phyloP scores from a whole-genome alignment of 2,329 filamentous ascomycete genomes.

The Acrodontium crateriforme region DNA sequence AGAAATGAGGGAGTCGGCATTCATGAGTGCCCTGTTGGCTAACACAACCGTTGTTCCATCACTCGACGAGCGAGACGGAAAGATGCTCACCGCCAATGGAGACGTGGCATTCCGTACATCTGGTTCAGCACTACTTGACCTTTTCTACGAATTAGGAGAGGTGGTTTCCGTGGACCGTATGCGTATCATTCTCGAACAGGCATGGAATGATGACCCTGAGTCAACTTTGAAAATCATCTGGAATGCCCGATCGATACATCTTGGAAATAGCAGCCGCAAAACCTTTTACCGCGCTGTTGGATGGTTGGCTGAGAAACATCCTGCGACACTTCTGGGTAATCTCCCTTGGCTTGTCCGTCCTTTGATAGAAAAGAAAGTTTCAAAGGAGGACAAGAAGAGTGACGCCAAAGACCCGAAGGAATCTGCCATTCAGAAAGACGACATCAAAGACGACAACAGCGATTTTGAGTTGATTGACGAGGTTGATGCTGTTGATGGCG shows the following conservation, averaged over 20 bases:
- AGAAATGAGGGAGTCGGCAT: constrained; percentile 2
- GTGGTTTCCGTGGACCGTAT: constrained; percentile 26
- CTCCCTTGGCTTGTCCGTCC: constrained; percentile 43
- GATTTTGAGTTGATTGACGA: constrained; percentile 14
- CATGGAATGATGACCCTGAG: constrained; percentile 37
- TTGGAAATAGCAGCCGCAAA: constrained; percentile 39
- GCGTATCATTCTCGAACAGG: constrained; percentile 28
- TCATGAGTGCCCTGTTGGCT: constrained; percentile 10
- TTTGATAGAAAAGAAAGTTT: constrained; percentile 40
- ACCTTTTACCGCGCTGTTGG: constrained; percentile 33
- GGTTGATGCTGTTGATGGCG: constrained; percentile 1
- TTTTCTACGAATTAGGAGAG: constrained; percentile 40
- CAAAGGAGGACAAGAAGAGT: constrained; percentile 22
- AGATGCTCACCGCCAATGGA: constrained; percentile 39
- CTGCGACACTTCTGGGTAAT: constrained; percentile 40
- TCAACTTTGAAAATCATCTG: constrained; percentile 46
- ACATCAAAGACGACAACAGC: constrained; percentile 16
- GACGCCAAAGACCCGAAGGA: constrained; percentile 13
- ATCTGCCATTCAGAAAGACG: constrained; percentile 29
- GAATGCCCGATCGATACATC: constrained; percentile 46
- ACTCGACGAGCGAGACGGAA: constrained; percentile 16
- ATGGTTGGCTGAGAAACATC: constrained; percentile 43
- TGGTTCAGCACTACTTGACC: constrained; percentile 34
- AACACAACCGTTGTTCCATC: constrained; percentile 7
- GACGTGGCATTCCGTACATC: constrained; percentile 38